Evolutionary conservation across 1,284 basidiomycete genomes (phyloP).

Genomic region (Microbotryum saponariae): DNA sequence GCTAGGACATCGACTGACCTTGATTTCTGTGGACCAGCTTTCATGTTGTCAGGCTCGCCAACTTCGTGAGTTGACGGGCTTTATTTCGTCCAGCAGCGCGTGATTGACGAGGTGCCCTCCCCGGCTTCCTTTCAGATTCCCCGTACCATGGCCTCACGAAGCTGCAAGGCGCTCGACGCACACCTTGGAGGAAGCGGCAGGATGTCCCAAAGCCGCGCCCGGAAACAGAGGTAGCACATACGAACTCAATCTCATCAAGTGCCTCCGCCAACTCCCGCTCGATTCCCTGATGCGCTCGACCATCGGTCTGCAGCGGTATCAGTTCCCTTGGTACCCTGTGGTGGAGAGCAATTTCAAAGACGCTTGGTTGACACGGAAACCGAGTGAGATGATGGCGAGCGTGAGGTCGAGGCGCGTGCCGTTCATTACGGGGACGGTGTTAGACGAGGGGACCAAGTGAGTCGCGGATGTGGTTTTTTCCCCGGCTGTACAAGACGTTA

Average conservation of each 20-base stretch:
- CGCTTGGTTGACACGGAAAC: conserved; percentile 23
- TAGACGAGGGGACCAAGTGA: conserved; percentile 24
- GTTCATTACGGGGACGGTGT: conserved; percentile 18
- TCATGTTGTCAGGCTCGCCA: conserved; percentile 31
- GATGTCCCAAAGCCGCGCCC: too few species aligned
- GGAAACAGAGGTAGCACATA: neutral
- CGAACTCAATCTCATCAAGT: conserved; percentile 19
- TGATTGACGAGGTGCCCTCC: neutral
- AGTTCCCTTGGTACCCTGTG: conserved; percentile 30
- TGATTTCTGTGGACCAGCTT: conserved; percentile 8
- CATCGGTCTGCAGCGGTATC: too few species aligned
- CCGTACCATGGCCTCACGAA: conserved; percentile 31
- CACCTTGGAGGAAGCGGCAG: too few species aligned
- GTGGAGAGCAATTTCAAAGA: conserved; percentile 21
- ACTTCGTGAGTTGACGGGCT: conserved; percentile 16
- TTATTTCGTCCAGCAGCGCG: too few species aligned
- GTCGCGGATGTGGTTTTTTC: neutral
- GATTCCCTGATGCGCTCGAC: conserved; percentile 11
- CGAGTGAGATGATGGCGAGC: conserved; percentile 18
- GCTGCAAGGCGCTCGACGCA: conserved; percentile 15
- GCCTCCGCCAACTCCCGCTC: conserved; percentile 11
- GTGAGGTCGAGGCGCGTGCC: conserved; percentile 23
- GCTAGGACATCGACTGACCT: too few species aligned
- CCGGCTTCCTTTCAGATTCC: conserved; percentile 14
- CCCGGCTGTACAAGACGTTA: conserved; percentile 2